Conservation (phyloP, 2,329 filamentous ascomycete genomes). For the Cyclaneusma minus region DNA sequence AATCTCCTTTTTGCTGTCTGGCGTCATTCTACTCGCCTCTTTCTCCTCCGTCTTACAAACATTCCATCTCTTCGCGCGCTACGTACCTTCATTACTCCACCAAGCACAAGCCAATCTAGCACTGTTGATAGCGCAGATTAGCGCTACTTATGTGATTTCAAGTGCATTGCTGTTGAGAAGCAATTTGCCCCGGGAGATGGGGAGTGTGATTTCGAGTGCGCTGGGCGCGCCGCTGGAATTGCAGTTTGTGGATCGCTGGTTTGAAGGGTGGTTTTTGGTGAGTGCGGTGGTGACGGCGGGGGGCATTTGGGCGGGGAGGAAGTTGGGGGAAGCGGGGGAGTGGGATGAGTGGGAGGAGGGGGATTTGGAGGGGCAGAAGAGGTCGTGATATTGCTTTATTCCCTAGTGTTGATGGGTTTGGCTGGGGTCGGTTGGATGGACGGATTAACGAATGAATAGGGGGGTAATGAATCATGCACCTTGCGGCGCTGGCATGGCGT, state of each 20-base stretch:
- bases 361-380: conserved; percentile 55
- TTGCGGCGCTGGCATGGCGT: no score
- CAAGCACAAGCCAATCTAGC: conserved; percentile 62
- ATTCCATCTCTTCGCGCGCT: conserved; percentile 64
- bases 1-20: conserved; percentile 71
- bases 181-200: conserved; percentile 64
- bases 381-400: no score
- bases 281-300: conserved; percentile 49
- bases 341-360: conserved; percentile 44
- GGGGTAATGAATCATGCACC: no score
- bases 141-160: conserved; percentile 73
- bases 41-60: conserved; percentile 78
- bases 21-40: conserved; percentile 66
- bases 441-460: no score
- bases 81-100: conserved; percentile 57
- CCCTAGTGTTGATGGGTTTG: no score
- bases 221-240: conserved; percentile 58
- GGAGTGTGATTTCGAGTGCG: conserved; percentile 62
- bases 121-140: conserved; percentile 64
- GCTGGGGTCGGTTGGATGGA: no score
- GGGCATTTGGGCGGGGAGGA: conserved; percentile 60
- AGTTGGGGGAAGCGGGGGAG: conserved; percentile 31
- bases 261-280: conserved; percentile 71
- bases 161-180: conserved; percentile 62
- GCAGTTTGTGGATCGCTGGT: conserved; percentile 66